phyloP scores from a whole-genome alignment of 345 rosid species.

The Garcia nutans region DNA sequence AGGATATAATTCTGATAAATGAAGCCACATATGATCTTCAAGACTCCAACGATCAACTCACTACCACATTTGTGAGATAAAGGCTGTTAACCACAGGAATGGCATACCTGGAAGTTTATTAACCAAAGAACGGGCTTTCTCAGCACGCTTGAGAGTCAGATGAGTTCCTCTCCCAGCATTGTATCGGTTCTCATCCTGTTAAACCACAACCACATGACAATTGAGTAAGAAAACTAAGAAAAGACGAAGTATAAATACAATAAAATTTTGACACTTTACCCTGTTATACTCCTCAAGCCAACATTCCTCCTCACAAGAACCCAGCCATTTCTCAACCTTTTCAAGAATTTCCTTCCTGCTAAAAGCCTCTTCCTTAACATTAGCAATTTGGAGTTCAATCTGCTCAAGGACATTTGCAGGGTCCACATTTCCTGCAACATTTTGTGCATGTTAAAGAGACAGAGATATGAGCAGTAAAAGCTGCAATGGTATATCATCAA shows the following conservation, averaged over 20 bases:
- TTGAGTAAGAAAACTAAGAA: constrained; percentile 15
- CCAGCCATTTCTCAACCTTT: constrained; percentile 91
- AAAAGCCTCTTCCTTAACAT: constrained; percentile 85
- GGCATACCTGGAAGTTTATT: constrained; percentile 82
- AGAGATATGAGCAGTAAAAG: not conserved
- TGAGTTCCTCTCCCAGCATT: constrained; percentile 99
- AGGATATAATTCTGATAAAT: too few species aligned
- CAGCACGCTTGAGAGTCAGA: constrained; percentile 94
- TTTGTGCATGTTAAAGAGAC: not conserved
- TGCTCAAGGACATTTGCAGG: constrained; percentile 68
- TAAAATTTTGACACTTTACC: constrained; percentile 43
- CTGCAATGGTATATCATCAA: not conserved
- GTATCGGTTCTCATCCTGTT: constrained; percentile 91
- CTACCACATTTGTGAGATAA: not conserved
- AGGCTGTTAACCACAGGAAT: not conserved
- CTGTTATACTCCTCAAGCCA: constrained; percentile 99
- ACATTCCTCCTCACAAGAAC: constrained; percentile 90
- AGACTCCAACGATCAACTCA: too few species aligned
- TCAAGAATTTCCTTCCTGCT: constrained; percentile 91
- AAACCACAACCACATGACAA: constrained; percentile 21
- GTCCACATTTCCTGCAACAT: constrained; percentile 56
- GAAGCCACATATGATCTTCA: not conserved
- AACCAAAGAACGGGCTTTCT: constrained; percentile 92
- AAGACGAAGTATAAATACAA: not conserved
- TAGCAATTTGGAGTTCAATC: constrained; percentile 78